Evolutionary conservation across 306 rosid species (phyloP), one percentile per base, ranked within the genome.

Genomic region (Mimosa bimucronata): DNA sequence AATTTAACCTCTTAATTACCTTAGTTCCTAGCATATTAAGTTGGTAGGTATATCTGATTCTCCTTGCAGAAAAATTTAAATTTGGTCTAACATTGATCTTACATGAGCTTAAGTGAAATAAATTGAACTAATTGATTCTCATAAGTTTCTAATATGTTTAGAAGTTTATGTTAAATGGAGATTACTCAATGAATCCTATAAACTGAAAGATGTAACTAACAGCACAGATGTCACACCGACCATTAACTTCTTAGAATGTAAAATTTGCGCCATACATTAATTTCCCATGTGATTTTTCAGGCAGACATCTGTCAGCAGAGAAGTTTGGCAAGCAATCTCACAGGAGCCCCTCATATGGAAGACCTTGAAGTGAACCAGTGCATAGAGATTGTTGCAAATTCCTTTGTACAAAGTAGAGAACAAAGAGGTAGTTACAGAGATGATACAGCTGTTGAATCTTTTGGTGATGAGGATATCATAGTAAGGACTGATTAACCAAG

Each of bases 401-500:
- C 74, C 50, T 82, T 79, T 40, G 28, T 30, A 37, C 88, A 82
- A 79, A 82, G 67, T 82, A 80, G 80, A 34, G 58, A 57, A 5
- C 79, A 9, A 14, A 75, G 72, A 80, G 65, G 34, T 34, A 77
- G 77, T 9, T 84, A 41, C 53, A 77, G 15, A 15, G 92, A 89
- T 40, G 89, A 86, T 61, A 88, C 95, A 23, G 91, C 90, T 79
- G 97, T 88, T 69, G 97, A 90, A 75, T 90, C 97, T 50, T 91
- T 85, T 79, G 84, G 45, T 41, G 98, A 92, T 73, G 97, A 92
- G 80, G 98, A 90, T 77, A 13, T 88, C 67, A 82, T 91, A 53
- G 90, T 92, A 82, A 89, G 94, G 86, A 91, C 92, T 77, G 97
- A 94, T 82, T 94, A 95, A n/a, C 97, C 97, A 75, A 92, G 97